phyloP scores from a whole-genome alignment of 225 moss, liverwort and hornwort species.

The Polytrichum formosum region DNA sequence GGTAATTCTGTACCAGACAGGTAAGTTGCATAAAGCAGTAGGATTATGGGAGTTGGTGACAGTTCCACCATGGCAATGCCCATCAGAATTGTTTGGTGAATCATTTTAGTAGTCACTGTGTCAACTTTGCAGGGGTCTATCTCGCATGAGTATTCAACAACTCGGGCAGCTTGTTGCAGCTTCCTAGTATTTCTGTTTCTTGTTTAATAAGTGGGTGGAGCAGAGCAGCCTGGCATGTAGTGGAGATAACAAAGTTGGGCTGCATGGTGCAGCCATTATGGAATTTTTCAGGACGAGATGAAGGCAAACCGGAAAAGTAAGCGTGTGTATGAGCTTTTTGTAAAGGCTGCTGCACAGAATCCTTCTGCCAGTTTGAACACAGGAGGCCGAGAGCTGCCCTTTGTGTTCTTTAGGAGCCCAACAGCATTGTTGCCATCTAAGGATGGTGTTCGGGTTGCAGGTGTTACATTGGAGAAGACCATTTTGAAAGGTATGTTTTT shows the following conservation, averaged over 20 bases:
- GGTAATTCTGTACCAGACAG: no score
- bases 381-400: constrained; percentile 49
- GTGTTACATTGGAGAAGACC: constrained; percentile 80
- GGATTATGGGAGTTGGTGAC: no score
- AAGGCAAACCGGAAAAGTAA: constrained; percentile 79
- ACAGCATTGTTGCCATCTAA: constrained; percentile 49
- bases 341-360: constrained; percentile 58
- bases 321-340: constrained; percentile 88
- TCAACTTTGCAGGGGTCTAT: not conserved
- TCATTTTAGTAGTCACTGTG: no score
- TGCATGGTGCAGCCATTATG: constrained; percentile 70
- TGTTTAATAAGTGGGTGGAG: not conserved
- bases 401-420: constrained; percentile 83
- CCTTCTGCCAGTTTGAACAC: constrained; percentile 18
- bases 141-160: not conserved
- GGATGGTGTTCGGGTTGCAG: constrained; percentile 50
- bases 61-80: no score
- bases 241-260: constrained; percentile 45
- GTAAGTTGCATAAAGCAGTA: no score
- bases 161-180: no score
- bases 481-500: constrained; percentile 50
- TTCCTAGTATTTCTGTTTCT: no score
- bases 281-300: constrained; percentile 81
- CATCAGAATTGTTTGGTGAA: no score
- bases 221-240: constrained; percentile 11